Evolutionary conservation across 371 early-diverging fungal species (phyloP).

Genomic region (Mortierella sp.): DNA sequence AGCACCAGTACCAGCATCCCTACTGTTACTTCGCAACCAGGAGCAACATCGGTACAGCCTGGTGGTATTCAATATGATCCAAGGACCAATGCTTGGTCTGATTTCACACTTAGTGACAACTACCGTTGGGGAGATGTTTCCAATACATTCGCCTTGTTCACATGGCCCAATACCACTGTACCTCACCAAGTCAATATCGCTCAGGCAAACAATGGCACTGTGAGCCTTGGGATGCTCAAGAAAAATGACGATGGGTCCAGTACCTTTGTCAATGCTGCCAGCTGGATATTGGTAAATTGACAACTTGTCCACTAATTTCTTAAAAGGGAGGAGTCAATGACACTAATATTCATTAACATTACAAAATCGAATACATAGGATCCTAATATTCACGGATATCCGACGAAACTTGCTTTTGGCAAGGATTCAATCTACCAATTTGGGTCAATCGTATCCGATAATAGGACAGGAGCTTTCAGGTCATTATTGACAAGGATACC

Average conservation of each 20-base stretch:
- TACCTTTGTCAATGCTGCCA: neutral
- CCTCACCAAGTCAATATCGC: neutral
- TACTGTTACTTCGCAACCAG: neutral
- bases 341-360: neutral
- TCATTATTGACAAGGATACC: constrained; percentile 6
- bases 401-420: neutral
- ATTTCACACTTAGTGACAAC: neutral
- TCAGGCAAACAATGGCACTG: neutral
- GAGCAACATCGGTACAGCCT: neutral
- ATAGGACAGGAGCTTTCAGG: neutral
- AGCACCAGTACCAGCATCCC: neutral
- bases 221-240: neutral
- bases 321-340: neutral
- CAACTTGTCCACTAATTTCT: neutral
- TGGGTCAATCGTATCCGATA: neutral
- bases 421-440: neutral
- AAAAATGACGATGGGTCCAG: neutral
- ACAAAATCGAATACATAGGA: neutral
- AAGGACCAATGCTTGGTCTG: neutral
- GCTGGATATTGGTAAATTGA: constrained; percentile 5
- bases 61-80: constrained; percentile 1
- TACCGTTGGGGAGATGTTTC: neutral
- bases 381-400: constrained; percentile 1
- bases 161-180: neutral
- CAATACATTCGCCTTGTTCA: neutral